Conservation (phyloP, 148 eudicot genomes). For the Rheum nobile region DNA sequence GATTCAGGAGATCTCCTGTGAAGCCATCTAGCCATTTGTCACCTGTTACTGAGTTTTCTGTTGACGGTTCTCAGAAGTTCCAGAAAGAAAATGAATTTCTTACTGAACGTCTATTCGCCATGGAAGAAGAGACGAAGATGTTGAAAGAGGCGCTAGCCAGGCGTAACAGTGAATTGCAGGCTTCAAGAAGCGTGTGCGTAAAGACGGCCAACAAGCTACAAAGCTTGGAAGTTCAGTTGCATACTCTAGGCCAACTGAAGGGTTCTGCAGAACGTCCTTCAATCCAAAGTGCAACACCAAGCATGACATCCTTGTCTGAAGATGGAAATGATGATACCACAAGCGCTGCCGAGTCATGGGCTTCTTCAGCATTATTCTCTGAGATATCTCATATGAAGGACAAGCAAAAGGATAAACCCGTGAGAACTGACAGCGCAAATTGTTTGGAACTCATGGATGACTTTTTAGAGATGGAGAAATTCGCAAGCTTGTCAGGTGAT, state of each 20-base stretch:
- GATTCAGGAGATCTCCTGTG: constrained; percentile 55
- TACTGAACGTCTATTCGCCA: constrained; percentile 60
- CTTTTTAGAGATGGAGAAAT: constrained; percentile 96
- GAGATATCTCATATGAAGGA: constrained; percentile 48
- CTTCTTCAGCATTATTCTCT: constrained; percentile 45
- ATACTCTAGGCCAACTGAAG: constrained; percentile 28
- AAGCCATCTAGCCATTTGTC: constrained; percentile 47
- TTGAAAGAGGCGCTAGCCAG: constrained; percentile 85
- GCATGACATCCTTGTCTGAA: constrained; percentile 66
- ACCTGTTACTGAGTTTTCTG: constrained; percentile 45
- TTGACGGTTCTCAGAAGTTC: constrained; percentile 51
- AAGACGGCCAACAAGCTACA: constrained; percentile 80
- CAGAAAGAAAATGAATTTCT: constrained; percentile 79
- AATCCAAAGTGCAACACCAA: constrained; percentile 46
- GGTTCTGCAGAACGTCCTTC: constrained; percentile 13
- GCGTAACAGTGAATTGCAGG: constrained; percentile 81
- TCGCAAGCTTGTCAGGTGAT: constrained; percentile 48
- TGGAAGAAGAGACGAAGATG: constrained; percentile 98
- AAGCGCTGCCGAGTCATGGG: constrained; percentile 79
- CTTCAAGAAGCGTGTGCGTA: constrained; percentile 69
- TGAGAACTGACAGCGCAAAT: constrained; percentile 45
- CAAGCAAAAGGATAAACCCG: constrained; percentile 34
- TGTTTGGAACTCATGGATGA: constrained; percentile 93
- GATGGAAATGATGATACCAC: constrained; percentile 77
- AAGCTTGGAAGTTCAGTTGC: constrained; percentile 60